These are phyloP conservation scores for Sideroxylon spinosum DNA, from an alignment of 179 eudicot species.

Conservation along the genomic window DNA sequence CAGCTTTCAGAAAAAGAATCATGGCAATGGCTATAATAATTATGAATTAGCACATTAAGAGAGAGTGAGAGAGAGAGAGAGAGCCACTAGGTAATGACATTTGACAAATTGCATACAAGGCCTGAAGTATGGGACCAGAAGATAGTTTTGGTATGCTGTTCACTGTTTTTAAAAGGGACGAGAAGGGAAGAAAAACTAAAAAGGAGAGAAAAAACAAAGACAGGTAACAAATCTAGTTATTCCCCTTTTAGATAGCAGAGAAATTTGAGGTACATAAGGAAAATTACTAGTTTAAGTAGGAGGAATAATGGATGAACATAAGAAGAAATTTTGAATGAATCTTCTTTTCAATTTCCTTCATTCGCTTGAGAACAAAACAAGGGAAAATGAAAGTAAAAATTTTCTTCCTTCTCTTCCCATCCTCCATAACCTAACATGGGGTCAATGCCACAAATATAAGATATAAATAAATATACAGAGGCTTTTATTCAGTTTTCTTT, in stretches of 20 bases:
- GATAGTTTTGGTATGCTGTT: background rate
- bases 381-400: background rate
- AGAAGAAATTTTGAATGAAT: background rate
- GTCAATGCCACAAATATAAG: slow-evolving; percentile 4
- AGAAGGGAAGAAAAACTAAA: background rate
- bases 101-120: background rate
- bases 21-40: too few species aligned
- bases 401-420: slow-evolving; percentile 7
- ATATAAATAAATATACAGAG: background rate
- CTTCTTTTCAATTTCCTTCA: background rate
- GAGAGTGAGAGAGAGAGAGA: background rate
- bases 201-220: background rate
- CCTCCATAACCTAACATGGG: slow-evolving; percentile 2
- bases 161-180: too few species aligned
- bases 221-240: background rate
- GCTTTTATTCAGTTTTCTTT: background rate
- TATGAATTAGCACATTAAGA: background rate
- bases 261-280: background rate
- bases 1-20: background rate
- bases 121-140: background rate
- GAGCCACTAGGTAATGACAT: background rate
- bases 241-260: background rate
- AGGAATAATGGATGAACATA: background rate
- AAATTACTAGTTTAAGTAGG: background rate
- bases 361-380: background rate